Percentiles rank a stretch among this genome's conserved stretches.
phyloP scores from a whole-genome alignment of 192 early-diverging fungal species.

The Podila horticola region DNA sequence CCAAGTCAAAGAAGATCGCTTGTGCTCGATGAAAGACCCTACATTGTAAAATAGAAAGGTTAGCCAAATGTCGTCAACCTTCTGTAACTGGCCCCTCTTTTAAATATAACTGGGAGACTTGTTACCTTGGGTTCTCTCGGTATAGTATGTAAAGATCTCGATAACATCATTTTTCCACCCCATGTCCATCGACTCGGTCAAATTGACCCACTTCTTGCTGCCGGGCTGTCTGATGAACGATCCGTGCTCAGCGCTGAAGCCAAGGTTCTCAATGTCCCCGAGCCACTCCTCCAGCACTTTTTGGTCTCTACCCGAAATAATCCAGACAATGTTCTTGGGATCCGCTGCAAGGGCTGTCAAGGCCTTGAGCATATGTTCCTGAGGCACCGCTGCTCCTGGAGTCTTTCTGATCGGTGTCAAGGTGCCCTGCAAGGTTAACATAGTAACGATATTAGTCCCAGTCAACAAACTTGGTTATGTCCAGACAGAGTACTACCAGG shows the following conservation, averaged over 20 bases:
- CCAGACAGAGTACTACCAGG: not conserved
- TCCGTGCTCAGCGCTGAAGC: conserved; percentile 95
- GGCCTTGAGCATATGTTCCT: conserved; percentile 82
- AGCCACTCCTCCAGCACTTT: conserved; percentile 87
- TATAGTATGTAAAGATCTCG: conserved; percentile 94
- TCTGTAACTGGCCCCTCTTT: too few relatives aligned
- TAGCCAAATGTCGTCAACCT: not conserved
- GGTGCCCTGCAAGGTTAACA: conserved; percentile 73
- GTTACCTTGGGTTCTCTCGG: conserved; percentile 87
- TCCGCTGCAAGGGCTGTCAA: conserved; percentile 76
- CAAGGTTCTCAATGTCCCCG: conserved; percentile 78
- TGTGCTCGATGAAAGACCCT: conserved; percentile 90
- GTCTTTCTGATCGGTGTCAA: conserved; percentile 90
- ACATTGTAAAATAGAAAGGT: not conserved
- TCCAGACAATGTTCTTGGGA: conserved; percentile 86
- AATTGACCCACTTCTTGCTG: conserved; percentile 76
- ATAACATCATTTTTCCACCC: conserved; percentile 94
- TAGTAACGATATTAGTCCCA: not conserved
- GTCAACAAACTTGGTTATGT: not conserved
- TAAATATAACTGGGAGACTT: not conserved
- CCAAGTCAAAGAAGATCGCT: conserved; percentile 94
- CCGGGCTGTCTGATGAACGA: conserved; percentile 90
- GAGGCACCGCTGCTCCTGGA: conserved; percentile 84
- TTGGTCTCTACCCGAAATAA: conserved; percentile 94
- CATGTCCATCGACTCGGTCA: conserved; percentile 81